Conservation (phyloP, 345 rosid genomes). For the Barbarea vulgaris region DNA sequence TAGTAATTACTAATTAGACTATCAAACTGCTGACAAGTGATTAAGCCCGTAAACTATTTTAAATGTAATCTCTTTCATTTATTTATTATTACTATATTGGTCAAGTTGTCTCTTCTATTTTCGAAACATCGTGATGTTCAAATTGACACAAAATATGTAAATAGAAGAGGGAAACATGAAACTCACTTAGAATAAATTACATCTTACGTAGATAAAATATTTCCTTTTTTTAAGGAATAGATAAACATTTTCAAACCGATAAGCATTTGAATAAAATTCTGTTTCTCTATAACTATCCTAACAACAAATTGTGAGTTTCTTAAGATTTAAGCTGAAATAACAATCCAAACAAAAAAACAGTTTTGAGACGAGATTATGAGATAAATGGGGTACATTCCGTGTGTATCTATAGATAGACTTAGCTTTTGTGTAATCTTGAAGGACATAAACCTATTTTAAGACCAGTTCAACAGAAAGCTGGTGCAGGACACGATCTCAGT, state of each 20-base stretch:
- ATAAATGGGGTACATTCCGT: constrained; percentile 9
- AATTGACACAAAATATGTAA: background rate
- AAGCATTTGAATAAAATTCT: constrained; percentile 5
- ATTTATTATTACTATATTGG: background rate
- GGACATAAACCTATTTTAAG: constrained; percentile 34
- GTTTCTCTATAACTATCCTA: constrained; percentile 7
- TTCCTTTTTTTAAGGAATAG: background rate
- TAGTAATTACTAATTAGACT: background rate
- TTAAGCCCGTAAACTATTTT: background rate
- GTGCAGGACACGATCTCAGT: constrained; percentile 40
- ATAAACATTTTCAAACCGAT: background rate
- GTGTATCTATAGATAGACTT: constrained; percentile 30
- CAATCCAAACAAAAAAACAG: constrained; percentile 22
- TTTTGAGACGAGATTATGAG: constrained; percentile 10
- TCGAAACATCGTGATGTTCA: constrained; percentile 1
- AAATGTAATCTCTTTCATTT: background rate
- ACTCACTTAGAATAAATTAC: background rate
- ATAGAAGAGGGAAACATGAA: background rate
- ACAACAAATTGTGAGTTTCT: background rate
- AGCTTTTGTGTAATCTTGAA: constrained; percentile 11
- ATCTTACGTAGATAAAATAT: background rate
- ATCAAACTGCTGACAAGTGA: background rate
- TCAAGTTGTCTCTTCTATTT: constrained; percentile 16
- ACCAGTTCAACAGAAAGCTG: constrained; percentile 44
- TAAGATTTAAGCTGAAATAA: constrained; percentile 19